Conservation (phyloP, 176 grass and related monocot species). For the Alloteropsis semialata region DNA sequence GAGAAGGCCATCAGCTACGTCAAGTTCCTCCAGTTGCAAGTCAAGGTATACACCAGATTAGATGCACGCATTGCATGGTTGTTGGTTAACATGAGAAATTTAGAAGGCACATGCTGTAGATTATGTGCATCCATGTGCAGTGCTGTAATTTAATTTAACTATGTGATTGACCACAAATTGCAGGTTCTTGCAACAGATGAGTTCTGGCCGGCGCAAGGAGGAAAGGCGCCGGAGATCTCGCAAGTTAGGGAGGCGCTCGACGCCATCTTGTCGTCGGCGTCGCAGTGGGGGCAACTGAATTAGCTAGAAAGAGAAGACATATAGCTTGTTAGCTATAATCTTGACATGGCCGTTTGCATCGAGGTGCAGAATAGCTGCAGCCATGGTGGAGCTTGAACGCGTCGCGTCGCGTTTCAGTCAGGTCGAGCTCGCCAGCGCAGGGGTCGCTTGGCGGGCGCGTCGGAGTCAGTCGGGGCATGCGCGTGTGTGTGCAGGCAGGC, state of each 20-base stretch:
- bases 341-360: too few relatives aligned
- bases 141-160: not conserved
- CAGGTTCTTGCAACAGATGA: conserved; percentile 89
- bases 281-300: conserved; percentile 31
- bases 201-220: conserved; percentile 89
- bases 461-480: too few relatives aligned
- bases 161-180: not conserved
- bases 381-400: too few relatives aligned
- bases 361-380: too few relatives aligned
- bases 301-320: conserved; percentile 17
- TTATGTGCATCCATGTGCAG: not conserved
- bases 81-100: not conserved
- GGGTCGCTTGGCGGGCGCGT: too few relatives aligned
- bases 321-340: too few relatives aligned
- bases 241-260: conserved; percentile 84
- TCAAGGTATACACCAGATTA: conserved; percentile 65
- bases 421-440: too few relatives aligned
- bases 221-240: conserved; percentile 62
- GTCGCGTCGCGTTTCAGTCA: too few relatives aligned
- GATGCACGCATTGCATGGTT: not conserved
- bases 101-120: not conserved
- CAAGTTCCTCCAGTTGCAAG: conserved; percentile 93
- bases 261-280: conserved; percentile 73
- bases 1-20: conserved; percentile 94
- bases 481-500: too few relatives aligned